Percentiles rank a stretch among this genome's conserved stretches.
Evolutionary conservation across 495 filamentous ascomycete genomes (phyloP).

Genomic region (Penicillium pulvis): DNA sequence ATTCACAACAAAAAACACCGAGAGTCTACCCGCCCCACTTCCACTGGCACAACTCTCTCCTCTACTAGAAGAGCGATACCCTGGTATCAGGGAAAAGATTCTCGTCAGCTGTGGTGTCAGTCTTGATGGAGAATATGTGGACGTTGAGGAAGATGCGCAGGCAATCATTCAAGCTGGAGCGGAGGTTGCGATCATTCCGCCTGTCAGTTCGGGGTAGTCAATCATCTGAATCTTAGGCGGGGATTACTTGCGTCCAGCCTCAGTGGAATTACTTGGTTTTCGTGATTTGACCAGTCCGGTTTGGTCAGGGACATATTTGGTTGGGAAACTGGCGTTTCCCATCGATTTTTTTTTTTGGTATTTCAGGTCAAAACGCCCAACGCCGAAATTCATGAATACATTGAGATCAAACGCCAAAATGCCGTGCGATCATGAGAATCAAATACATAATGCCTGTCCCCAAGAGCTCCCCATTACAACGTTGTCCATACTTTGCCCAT

Average conservation of each 20-base stretch:
- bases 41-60: slow-evolving; percentile 65
- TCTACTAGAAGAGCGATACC: slow-evolving; percentile 74
- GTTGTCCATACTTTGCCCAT: background rate
- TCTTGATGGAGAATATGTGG: slow-evolving; percentile 85
- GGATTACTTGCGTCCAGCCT: background rate
- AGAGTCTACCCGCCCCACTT: slow-evolving; percentile 73
- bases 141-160: slow-evolving; percentile 49
- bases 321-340: background rate
- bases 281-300: too few relatives aligned
- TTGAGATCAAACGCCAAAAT: background rate
- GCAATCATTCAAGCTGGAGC: slow-evolving; percentile 72
- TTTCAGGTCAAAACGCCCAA: background rate
- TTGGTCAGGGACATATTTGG: background rate
- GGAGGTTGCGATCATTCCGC: slow-evolving; percentile 94
- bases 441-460: background rate
- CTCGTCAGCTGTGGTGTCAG: slow-evolving; percentile 80
- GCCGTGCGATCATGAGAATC: background rate
- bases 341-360: background rate
- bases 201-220: slow-evolving; percentile 70
- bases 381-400: background rate
- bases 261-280: too few relatives aligned
- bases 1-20: slow-evolving; percentile 70
- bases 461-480: background rate
- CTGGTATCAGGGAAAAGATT: slow-evolving; percentile 74
- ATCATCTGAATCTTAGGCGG: background rate